Percentiles rank a stretch among this genome's conserved stretches.
These are phyloP conservation scores for Ophiostoma angusticollis DNA, from an alignment of 2,329 filamentous ascomycete species.

Conservation along the genomic window DNA sequence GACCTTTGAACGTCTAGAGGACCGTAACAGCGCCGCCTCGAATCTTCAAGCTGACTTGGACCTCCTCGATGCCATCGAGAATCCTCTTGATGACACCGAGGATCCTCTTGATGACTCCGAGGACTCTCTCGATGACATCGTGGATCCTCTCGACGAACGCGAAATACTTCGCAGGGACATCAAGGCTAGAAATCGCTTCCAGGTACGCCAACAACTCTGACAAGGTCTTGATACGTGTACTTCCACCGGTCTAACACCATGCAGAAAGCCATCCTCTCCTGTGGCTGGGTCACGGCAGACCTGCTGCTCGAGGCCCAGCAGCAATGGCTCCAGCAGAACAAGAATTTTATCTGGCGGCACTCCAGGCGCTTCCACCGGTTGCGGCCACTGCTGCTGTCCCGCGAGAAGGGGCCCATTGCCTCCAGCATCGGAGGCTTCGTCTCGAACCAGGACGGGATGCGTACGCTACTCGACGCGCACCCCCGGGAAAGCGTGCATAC, in stretches of 20 bases:
- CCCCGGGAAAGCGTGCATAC: no score
- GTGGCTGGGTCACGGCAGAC: conserved; percentile 10
- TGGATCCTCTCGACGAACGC: no score
- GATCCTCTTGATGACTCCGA: no score
- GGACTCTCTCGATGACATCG: no score
- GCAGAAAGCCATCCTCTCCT: conserved; percentile 6
- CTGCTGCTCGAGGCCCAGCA: conserved; percentile 14
- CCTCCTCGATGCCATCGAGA: no score
- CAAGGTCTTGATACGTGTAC: background rate
- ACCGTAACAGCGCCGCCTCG: background rate
- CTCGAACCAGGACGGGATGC: background rate
- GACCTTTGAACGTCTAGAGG: conserved; percentile 24
- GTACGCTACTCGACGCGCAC: background rate
- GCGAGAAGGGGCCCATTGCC: no score
- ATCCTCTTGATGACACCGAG: no score
- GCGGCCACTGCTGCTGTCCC: no score
- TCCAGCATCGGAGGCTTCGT: no score
- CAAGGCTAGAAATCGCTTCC: no score
- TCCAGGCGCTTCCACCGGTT: background rate
- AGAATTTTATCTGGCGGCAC: background rate
- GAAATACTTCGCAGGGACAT: no score
- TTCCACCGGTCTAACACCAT: no score
- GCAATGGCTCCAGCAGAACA: conserved; percentile 8
- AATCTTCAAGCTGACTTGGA: conserved; percentile 16
- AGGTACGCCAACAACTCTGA: background rate